Conservation (phyloP, 2,329 filamentous ascomycete genomes). For the Bipolaris victoriae region DNA sequence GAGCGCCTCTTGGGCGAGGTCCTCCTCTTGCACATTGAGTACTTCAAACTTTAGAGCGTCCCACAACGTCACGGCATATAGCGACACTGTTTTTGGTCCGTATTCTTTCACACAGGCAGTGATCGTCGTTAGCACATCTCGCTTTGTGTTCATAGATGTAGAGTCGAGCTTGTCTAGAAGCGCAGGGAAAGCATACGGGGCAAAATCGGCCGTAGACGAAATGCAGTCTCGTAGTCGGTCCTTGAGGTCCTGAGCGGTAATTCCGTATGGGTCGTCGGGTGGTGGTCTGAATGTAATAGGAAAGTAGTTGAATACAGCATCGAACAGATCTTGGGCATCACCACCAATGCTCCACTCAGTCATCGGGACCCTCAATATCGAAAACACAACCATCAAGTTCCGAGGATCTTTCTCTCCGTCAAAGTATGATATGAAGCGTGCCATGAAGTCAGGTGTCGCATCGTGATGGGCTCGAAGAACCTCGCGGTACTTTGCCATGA, state of each 20-base stretch:
- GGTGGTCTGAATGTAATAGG: conserved; percentile 74
- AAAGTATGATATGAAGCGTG: conserved; percentile 68
- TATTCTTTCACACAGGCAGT: conserved; percentile 66
- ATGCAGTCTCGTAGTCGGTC: conserved; percentile 68
- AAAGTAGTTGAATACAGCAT: conserved; percentile 74
- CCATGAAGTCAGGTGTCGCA: conserved; percentile 59
- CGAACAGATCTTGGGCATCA: conserved; percentile 65
- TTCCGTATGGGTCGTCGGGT: conserved; percentile 71
- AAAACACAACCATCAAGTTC: conserved; percentile 74
- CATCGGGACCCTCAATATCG: conserved; percentile 69
- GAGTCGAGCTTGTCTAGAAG: conserved; percentile 73
- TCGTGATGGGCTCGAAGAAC: conserved; percentile 59
- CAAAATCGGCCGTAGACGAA: conserved; percentile 65
- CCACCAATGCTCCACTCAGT: conserved; percentile 69
- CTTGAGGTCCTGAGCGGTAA: conserved; percentile 72
- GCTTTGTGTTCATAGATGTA: conserved; percentile 71
- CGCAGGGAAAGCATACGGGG: conserved; percentile 70
- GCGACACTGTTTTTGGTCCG: conserved; percentile 63
- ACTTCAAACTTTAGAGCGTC: conserved; percentile 73
- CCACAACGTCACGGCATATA: conserved; percentile 70
- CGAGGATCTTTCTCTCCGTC: conserved; percentile 72
- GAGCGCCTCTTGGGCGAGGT: conserved; percentile 66
- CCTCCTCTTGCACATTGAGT: conserved; percentile 69
- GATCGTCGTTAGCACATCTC: conserved; percentile 69
- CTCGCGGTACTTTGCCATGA: conserved; percentile 64